phyloP scores from a whole-genome alignment of 768 basidiomycete genomes.

The Boletellus emodensis region DNA sequence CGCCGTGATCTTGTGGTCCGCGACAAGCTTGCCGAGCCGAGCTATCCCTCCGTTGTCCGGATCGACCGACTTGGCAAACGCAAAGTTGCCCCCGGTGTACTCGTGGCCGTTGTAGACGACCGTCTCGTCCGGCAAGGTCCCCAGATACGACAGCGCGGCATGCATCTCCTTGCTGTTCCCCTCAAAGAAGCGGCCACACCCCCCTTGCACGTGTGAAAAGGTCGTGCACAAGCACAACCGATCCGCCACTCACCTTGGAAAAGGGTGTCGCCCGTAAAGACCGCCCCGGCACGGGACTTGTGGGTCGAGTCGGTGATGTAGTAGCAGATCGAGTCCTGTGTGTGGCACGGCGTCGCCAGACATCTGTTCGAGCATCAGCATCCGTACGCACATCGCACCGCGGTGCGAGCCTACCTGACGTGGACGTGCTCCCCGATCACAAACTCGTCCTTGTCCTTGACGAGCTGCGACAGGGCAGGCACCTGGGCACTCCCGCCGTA shows the following conservation, averaged over 20 bases:
- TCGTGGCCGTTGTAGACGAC: constrained; percentile 89
- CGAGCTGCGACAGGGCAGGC: constrained; percentile 61
- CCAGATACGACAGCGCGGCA: constrained; percentile 61
- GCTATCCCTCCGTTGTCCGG: constrained; percentile 60
- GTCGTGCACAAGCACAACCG: background rate
- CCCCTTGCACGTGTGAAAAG: constrained; percentile 41
- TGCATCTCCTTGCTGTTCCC: constrained; percentile 80
- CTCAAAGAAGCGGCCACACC: constrained; percentile 95
- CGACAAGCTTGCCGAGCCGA: constrained; percentile 54
- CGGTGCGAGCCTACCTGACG: constrained; percentile 45
- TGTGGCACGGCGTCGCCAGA: constrained; percentile 89
- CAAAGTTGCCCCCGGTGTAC: constrained; percentile 72
- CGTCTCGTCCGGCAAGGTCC: constrained; percentile 72
- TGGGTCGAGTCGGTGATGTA: constrained; percentile 54
- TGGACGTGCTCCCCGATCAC: constrained; percentile 60
- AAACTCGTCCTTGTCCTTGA: constrained; percentile 82
- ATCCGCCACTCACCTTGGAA: constrained; percentile 45
- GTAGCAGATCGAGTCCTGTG: constrained; percentile 95
- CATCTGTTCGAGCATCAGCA: constrained; percentile 44
- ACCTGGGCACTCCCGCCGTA: constrained; percentile 81
- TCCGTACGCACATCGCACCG: background rate
- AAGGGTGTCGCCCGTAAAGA: constrained; percentile 95
- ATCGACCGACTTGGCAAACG: constrained; percentile 64
- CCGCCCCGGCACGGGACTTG: constrained; percentile 56
- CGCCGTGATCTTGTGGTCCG: constrained; percentile 60